Evolutionary conservation across 441 rosid genomes (phyloP).

Genomic region (Omphalea diandra): DNA sequence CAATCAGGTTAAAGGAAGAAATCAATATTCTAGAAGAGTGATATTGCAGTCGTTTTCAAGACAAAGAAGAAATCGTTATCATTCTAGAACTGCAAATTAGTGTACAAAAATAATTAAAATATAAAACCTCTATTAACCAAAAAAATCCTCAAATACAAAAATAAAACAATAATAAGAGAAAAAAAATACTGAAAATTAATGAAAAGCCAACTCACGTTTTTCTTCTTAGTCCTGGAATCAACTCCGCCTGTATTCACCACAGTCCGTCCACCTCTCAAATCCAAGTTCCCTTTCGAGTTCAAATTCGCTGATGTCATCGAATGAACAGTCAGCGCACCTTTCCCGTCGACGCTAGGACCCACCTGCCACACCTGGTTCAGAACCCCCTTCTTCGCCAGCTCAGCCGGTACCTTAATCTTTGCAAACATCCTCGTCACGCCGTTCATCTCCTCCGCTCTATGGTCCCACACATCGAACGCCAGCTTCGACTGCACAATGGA

Average conservation of each 20-base stretch:
- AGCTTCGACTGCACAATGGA: constrained; percentile 27
- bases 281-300: constrained; percentile 28
- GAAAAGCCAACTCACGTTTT: constrained; percentile 25
- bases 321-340: constrained; percentile 9
- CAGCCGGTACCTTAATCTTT: constrained; percentile 50
- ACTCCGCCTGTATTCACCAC: constrained; percentile 27
- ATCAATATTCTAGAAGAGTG: no score
- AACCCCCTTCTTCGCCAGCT: constrained; percentile 36
- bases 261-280: constrained; percentile 28
- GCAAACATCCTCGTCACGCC: constrained; percentile 63
- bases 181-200: not conserved
- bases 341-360: constrained; percentile 29
- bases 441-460: constrained; percentile 35
- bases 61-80: no score
- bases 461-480: constrained; percentile 45
- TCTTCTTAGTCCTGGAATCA: constrained; percentile 28
- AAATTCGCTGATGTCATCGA: constrained; percentile 14
- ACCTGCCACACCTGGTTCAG: constrained; percentile 47
- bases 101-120: no score
- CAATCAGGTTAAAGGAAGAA: not conserved
- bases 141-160: not conserved
- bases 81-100: no score
- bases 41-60: no score
- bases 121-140: no score
- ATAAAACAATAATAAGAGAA: not conserved